phyloP scores from a whole-genome alignment of 306 rosid genomes.

The Prunus fruticosa region DNA sequence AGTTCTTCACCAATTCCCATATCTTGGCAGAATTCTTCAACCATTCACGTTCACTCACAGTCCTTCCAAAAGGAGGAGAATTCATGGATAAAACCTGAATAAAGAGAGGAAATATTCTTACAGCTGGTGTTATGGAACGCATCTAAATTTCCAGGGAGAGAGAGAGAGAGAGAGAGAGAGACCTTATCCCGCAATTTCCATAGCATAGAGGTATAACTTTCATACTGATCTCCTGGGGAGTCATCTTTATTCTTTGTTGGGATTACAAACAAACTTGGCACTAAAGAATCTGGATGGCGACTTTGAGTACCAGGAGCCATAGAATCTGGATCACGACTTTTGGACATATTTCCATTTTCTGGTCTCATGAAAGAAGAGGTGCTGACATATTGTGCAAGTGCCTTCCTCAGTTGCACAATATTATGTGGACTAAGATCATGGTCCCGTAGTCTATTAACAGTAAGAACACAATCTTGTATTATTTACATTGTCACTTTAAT shows the following conservation, averaged over 20 bases:
- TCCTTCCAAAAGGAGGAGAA: slow-evolving; percentile 53
- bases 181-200: slow-evolving; percentile 88
- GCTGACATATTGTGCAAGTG: slow-evolving; percentile 48
- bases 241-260: slow-evolving; percentile 66
- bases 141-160: background rate
- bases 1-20: slow-evolving; percentile 79
- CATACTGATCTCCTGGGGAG: slow-evolving; percentile 51
- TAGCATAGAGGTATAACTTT: slow-evolving; percentile 51
- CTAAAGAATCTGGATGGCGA: slow-evolving; percentile 27
- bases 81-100: slow-evolving; percentile 70
- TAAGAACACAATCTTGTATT: background rate
- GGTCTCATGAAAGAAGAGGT: slow-evolving; percentile 45
- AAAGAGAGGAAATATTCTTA: background rate
- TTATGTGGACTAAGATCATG: slow-evolving; percentile 51
- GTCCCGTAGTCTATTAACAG: slow-evolving; percentile 49
- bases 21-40: slow-evolving; percentile 77
- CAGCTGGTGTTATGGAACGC: background rate
- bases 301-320: background rate
- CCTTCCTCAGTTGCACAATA: slow-evolving; percentile 48
- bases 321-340: slow-evolving; percentile 30
- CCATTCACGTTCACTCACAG: slow-evolving; percentile 86
- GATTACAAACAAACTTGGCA: slow-evolving; percentile 42
- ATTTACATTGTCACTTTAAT: background rate
- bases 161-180: slow-evolving; percentile 1
- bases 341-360: slow-evolving; percentile 20